Evolutionary conservation across 1,139 yeast species (phyloP).

Genomic region (Arxiozyma bovina): DNA sequence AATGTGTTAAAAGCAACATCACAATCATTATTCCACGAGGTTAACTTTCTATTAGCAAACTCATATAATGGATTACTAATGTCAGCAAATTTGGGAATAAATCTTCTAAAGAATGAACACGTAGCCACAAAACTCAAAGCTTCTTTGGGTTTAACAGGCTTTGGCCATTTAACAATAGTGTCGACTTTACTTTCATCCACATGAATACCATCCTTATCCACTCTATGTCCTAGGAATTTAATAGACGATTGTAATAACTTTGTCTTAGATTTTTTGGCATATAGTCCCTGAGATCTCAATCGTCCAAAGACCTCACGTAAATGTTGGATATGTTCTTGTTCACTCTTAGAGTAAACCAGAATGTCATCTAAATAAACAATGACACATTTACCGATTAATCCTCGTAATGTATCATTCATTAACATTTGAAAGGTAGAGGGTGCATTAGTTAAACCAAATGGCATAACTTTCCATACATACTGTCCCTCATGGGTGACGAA

Average conservation of each 20-base stretch:
- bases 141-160: not conserved
- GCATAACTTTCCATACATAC: constrained; percentile 6
- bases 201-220: not conserved
- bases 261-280: not conserved
- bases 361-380: constrained; percentile 25
- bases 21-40: not conserved
- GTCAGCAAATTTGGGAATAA: not conserved
- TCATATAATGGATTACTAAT: not conserved
- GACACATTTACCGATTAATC: constrained; percentile 10
- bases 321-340: constrained; percentile 16
- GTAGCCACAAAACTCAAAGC: not conserved
- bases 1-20: not conserved
- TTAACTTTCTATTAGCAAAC: not conserved
- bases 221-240: not conserved
- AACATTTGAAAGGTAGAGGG: constrained; percentile 6
- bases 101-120: not conserved
- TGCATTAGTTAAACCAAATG: constrained; percentile 8
- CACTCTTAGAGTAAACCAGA: constrained; percentile 15
- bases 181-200: not conserved
- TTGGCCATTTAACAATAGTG: not conserved
- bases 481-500: constrained; percentile 9
- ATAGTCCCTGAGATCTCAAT: not conserved
- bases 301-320: not conserved
- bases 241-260: not conserved
- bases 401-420: constrained; percentile 10